phyloP scores from a whole-genome alignment of 495 filamentous ascomycete genomes.

The Penicillium angulare region DNA sequence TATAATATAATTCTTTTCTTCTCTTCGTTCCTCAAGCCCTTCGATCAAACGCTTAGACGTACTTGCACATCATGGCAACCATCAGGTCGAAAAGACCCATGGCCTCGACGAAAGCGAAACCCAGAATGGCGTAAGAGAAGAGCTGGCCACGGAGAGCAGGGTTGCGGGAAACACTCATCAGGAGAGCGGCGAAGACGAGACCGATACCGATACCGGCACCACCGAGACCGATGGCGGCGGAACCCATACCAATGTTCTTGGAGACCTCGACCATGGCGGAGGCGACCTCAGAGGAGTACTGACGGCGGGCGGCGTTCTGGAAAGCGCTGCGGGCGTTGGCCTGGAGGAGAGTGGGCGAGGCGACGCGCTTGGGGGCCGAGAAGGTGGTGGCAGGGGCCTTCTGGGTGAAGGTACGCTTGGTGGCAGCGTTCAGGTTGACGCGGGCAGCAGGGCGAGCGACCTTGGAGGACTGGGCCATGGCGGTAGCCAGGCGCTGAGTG shows the following conservation, averaged over 20 bases:
- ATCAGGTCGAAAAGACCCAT: slow-evolving; percentile 92
- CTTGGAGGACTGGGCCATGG: slow-evolving; percentile 69
- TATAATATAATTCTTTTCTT: slow-evolving; percentile 9
- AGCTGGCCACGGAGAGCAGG: slow-evolving; percentile 85
- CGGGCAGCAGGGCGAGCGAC: slow-evolving; percentile 68
- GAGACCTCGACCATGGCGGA: slow-evolving; percentile 83
- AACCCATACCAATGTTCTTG: slow-evolving; percentile 84
- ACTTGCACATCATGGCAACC: slow-evolving; percentile 87
- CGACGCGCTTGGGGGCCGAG: slow-evolving; percentile 66
- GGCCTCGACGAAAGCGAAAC: slow-evolving; percentile 92
- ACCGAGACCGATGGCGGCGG: slow-evolving; percentile 83
- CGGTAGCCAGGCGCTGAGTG: slow-evolving; percentile 67
- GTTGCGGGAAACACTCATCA: slow-evolving; percentile 84
- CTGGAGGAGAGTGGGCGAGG: slow-evolving; percentile 57
- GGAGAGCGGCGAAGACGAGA: slow-evolving; percentile 83
- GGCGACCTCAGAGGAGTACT: slow-evolving; percentile 80
- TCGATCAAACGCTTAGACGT: slow-evolving; percentile 41
- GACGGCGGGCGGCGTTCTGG: slow-evolving; percentile 57
- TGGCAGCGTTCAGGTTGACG: slow-evolving; percentile 55
- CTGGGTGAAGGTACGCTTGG: slow-evolving; percentile 67
- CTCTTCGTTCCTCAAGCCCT: slow-evolving; percentile 16
- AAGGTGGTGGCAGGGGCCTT: slow-evolving; percentile 44
- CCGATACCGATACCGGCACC: slow-evolving; percentile 93
- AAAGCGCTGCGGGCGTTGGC: slow-evolving; percentile 65
- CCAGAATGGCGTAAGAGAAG: slow-evolving; percentile 91